Conservation (phyloP, 768 basidiomycete genomes). For the Leccinum subgranulosum region DNA sequence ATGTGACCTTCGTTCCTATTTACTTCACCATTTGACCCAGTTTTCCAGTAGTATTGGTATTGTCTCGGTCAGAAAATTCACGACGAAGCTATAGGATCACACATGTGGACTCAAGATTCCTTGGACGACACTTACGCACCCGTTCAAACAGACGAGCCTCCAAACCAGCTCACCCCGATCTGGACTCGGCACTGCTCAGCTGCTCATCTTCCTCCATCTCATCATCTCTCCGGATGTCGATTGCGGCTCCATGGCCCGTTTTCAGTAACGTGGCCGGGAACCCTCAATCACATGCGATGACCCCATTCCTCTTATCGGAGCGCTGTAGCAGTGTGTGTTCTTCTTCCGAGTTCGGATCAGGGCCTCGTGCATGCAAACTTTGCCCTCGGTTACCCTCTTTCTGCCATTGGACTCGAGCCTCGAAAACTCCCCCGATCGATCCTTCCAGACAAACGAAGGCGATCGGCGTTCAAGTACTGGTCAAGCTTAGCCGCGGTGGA, state of each 20-base stretch:
- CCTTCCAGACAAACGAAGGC: background rate
- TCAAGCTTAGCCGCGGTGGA: background rate
- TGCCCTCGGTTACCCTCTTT: background rate
- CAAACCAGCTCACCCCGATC: constrained; percentile 10
- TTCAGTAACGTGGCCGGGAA: constrained; percentile 7
- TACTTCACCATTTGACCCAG: background rate
- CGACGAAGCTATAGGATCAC: constrained; percentile 1
- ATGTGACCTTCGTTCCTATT: background rate
- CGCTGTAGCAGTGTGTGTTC: constrained; percentile 2
- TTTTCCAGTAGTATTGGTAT: constrained; percentile 1
- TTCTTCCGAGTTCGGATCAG: constrained; percentile 9
- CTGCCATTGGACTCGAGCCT: background rate
- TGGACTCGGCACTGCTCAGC: constrained; percentile 7
- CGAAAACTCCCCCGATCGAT: background rate
- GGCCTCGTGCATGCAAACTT: constrained; percentile 9
- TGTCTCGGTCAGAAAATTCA: constrained; percentile 12
- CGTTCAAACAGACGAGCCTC: constrained; percentile 10
- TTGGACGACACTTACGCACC: constrained; percentile 8
- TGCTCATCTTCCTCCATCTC: background rate
- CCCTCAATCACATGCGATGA: background rate
- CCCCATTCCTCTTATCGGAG: background rate
- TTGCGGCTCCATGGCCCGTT: constrained; percentile 3
- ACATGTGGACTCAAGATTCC: constrained; percentile 10
- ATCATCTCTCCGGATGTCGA: constrained; percentile 4
- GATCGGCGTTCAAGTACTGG: background rate